Percentiles rank a stretch among this genome's conserved stretches.
Conservation (phyloP, 164 flowering plant species). For the Tetrastigma voinierianum region DNA sequence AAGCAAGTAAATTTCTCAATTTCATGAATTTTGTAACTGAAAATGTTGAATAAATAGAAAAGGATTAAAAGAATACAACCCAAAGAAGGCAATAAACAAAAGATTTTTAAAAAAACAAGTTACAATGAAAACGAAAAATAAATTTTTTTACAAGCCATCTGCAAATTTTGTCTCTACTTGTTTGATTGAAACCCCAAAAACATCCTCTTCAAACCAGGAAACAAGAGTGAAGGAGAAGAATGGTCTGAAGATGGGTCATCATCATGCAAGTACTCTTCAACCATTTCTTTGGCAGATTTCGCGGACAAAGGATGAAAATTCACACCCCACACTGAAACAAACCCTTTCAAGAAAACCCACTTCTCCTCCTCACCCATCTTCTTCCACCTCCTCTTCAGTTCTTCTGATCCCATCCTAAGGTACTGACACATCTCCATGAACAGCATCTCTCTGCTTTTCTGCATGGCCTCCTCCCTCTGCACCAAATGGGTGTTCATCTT, state of each 20-base stretch:
- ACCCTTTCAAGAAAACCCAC: conserved; percentile 47
- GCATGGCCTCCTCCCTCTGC: conserved; percentile 62
- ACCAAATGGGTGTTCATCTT: conserved; percentile 31
- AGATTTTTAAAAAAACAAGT: too few species aligned
- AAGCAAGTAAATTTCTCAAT: too few species aligned
- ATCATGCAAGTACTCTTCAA: conserved; percentile 56
- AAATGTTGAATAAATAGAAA: too few species aligned
- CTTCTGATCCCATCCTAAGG: conserved; percentile 37
- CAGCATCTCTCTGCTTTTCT: conserved; percentile 60
- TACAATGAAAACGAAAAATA: too few species aligned
- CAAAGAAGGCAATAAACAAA: too few species aligned
- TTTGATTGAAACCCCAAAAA: conserved; percentile 15
- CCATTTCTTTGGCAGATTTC: conserved; percentile 64
- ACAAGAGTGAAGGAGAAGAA: conserved; percentile 11
- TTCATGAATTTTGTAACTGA: too few species aligned
- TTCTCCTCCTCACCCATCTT: conserved; percentile 58
- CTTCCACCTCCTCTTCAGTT: conserved; percentile 52
- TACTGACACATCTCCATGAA: conserved; percentile 51
- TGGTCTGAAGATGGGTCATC: conserved; percentile 8
- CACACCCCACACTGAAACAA: conserved; percentile 66
- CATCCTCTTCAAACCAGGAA: conserved; percentile 28
- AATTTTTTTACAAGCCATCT: neutral
- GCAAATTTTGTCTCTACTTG: neutral
- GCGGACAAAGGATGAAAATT: conserved; percentile 76
- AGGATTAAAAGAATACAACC: too few species aligned